Percentiles rank a stretch among this genome's conserved stretches.
Conservation (phyloP, 2,329 filamentous ascomycete genomes). For the Fusarium illudens region DNA sequence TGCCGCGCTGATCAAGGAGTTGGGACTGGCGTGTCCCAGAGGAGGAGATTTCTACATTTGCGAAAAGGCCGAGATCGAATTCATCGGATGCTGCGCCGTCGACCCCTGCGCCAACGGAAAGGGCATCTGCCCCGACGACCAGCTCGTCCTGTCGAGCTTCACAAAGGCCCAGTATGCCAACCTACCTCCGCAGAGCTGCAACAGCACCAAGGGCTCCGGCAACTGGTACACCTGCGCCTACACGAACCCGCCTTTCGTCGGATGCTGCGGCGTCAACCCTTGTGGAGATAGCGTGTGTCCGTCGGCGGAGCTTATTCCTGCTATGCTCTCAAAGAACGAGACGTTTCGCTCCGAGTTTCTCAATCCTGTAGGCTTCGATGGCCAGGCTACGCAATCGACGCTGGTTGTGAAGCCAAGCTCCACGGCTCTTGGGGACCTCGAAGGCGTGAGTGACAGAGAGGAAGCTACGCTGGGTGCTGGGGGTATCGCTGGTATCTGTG, state of each 20-base stretch:
- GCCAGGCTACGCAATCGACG: background rate
- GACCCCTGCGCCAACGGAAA: slow-evolving; percentile 43
- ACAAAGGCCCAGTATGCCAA: slow-evolving; percentile 35
- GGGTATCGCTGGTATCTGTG: background rate
- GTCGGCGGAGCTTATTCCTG: background rate
- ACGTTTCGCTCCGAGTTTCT: background rate
- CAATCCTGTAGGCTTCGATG: background rate
- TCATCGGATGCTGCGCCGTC: slow-evolving; percentile 50
- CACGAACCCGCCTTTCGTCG: slow-evolving; percentile 46
- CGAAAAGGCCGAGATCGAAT: slow-evolving; percentile 40
- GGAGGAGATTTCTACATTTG: slow-evolving; percentile 49
- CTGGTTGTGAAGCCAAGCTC: background rate
- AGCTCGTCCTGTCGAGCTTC: slow-evolving; percentile 42
- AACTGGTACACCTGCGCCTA: slow-evolving; percentile 45
- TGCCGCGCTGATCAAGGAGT: background rate
- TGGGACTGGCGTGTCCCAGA: slow-evolving; percentile 36
- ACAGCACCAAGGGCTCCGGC: background rate
- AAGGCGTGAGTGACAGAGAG: background rate
- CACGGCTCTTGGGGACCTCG: background rate
- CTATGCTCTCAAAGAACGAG: background rate
- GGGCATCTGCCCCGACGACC: slow-evolving; percentile 40
- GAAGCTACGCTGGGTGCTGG: background rate
- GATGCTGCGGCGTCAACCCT: slow-evolving; percentile 44
- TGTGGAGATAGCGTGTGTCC: slow-evolving; percentile 11
- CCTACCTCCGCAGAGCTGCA: slow-evolving; percentile 45